phyloP scores from a whole-genome alignment of 495 filamentous ascomycete species.

The Aspergillus leporis region DNA sequence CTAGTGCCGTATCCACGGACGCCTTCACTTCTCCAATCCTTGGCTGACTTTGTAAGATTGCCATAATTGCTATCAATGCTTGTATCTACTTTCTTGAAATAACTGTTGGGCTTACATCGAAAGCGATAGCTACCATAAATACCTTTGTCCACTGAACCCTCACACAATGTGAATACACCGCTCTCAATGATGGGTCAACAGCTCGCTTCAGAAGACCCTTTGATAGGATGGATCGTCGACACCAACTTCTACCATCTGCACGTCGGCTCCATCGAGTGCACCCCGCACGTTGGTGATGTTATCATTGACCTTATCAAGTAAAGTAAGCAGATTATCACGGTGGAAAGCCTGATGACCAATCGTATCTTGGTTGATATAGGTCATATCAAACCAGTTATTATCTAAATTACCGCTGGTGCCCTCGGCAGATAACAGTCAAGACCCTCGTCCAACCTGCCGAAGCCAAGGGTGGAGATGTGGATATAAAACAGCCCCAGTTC shows the following conservation, averaged over 20 bases:
- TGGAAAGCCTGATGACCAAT: neutral
- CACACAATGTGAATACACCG: neutral
- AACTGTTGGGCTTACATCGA: neutral
- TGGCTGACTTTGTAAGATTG: slow-evolving; percentile 1
- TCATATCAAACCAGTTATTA: neutral
- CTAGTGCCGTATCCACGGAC: slow-evolving; percentile 29
- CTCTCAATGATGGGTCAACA: neutral
- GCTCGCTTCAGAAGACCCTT: neutral
- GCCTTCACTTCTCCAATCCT: slow-evolving; percentile 29
- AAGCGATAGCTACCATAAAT: neutral
- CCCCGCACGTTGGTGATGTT: neutral
- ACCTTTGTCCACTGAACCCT: neutral
- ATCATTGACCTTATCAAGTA: slow-evolving; percentile 3
- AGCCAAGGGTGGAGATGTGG: neutral
- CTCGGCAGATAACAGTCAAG: slow-evolving; percentile 15
- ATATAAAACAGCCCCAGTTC: neutral
- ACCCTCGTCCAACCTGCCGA: neutral
- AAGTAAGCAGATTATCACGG: neutral
- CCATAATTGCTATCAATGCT: slow-evolving; percentile 4
- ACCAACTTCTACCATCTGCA: slow-evolving; percentile 1
- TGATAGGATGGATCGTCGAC: slow-evolving; percentile 3
- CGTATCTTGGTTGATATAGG: neutral
- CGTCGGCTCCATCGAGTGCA: slow-evolving; percentile 6
- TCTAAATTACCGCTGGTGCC: neutral
- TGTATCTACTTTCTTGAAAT: neutral